Evolutionary conservation across 768 basidiomycete genomes (phyloP).

Genomic region (Paxillus rubicundulus): DNA sequence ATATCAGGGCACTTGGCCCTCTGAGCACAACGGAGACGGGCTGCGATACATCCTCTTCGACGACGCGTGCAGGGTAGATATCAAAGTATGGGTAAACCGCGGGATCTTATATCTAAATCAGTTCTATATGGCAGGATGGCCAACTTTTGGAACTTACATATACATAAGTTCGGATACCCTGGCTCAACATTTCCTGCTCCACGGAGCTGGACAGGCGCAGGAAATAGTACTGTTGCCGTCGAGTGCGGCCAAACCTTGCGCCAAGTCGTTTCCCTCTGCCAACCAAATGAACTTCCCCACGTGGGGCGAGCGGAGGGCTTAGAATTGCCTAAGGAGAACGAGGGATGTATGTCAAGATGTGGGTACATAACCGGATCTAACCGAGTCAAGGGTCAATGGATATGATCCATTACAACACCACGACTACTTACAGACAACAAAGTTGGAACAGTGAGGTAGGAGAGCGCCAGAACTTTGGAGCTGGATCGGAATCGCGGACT

Average conservation of each 20-base stretch:
- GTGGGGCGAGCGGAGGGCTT: not conserved
- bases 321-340: not conserved
- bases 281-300: conserved; percentile 22
- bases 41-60: conserved; percentile 1
- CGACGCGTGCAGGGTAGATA: conserved; percentile 36
- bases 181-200: conserved; percentile 8
- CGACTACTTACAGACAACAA: conserved; percentile 30
- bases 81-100: conserved; percentile 40
- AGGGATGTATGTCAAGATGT: conserved; percentile 34
- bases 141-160: conserved; percentile 15
- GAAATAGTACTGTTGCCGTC: not conserved
- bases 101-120: conserved; percentile 31
- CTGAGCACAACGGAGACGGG: not conserved
- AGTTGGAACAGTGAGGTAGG: conserved; percentile 23
- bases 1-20: not conserved
- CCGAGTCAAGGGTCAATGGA: not conserved
- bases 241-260: conserved; percentile 17
- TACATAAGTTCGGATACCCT: conserved; percentile 14
- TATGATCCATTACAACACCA: not conserved
- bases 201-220: conserved; percentile 6
- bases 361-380: conserved; percentile 38
- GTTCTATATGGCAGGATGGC: not conserved
- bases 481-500: not conserved
- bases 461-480: conserved; percentile 11
- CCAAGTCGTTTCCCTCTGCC: conserved; percentile 16